Evolutionary conservation across 2,329 filamentous ascomycete species (phyloP).

Genomic region (Rutstroemia sp.): DNA sequence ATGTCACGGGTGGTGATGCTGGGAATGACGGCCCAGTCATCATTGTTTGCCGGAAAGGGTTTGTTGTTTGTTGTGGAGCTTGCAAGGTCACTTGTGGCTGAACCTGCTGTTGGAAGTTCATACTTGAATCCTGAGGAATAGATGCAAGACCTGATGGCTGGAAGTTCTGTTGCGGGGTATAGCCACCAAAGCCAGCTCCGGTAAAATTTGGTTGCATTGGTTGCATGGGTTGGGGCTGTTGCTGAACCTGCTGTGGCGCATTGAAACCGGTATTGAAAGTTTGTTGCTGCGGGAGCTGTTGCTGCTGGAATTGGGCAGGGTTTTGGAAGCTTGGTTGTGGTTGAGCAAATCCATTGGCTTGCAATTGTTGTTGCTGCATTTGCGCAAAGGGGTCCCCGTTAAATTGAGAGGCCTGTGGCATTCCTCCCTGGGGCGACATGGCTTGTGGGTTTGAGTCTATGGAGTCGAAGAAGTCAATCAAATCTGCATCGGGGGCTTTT

Average conservation of each 20-base stretch:
- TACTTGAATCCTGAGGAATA: constrained; percentile 50
- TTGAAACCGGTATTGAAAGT: constrained; percentile 26
- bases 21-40: constrained; percentile 43
- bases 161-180: constrained; percentile 58
- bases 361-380: constrained; percentile 33
- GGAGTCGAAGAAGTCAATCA: constrained; percentile 92
- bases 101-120: constrained; percentile 39
- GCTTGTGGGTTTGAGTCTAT: constrained; percentile 84
- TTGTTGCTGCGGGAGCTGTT: constrained; percentile 30
- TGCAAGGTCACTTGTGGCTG: constrained; percentile 35
- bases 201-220: constrained; percentile 55
- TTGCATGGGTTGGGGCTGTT: constrained; percentile 33
- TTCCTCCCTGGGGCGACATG: constrained; percentile 42
- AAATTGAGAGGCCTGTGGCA: constrained; percentile 30
- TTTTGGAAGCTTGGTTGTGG: constrained; percentile 36
- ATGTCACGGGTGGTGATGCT: constrained; percentile 35
- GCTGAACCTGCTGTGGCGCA: constrained; percentile 25
- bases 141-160: constrained; percentile 45
- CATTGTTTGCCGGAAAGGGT: constrained; percentile 93
- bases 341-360: constrained; percentile 34
- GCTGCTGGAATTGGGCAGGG: constrained; percentile 33
- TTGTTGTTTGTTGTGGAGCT: constrained; percentile 58
- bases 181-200: constrained; percentile 79
- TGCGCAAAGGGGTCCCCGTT: constrained; percentile 25
- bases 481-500: constrained; percentile 65